These are phyloP conservation scores for Zymoseptoria passerinii DNA, from an alignment of 2,329 filamentous ascomycete genomes.

Conservation along the genomic window DNA sequence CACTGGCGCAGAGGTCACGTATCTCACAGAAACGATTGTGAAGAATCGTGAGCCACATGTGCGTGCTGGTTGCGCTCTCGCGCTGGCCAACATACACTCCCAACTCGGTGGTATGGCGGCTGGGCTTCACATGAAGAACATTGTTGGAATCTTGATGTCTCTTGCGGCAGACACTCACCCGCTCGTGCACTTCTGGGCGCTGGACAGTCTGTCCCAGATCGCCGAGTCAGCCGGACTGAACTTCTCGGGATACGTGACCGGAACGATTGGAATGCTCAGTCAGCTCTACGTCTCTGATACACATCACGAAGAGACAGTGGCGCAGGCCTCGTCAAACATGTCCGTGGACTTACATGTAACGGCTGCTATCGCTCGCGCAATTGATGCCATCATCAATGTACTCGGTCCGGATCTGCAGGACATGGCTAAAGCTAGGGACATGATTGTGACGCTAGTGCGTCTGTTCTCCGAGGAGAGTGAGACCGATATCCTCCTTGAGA, in stretches of 20 bases:
- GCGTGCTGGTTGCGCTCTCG: slow-evolving; percentile 87
- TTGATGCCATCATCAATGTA: slow-evolving; percentile 95
- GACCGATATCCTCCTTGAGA: slow-evolving; percentile 62
- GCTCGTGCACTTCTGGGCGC: slow-evolving; percentile 90
- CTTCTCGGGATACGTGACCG: slow-evolving; percentile 83
- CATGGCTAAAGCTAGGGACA: slow-evolving; percentile 78
- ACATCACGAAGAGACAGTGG: slow-evolving; percentile 75
- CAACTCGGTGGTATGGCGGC: slow-evolving; percentile 97
- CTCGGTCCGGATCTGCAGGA: slow-evolving; percentile 93
- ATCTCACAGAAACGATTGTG: slow-evolving; percentile 87
- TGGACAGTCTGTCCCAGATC: slow-evolving; percentile 78
- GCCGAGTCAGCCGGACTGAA: slow-evolving; percentile 87
- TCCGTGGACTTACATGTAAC: slow-evolving; percentile 77
- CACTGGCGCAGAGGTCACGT: slow-evolving; percentile 83
- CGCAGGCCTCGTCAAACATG: slow-evolving; percentile 77
- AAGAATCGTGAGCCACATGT: slow-evolving; percentile 87
- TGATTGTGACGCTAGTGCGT: slow-evolving; percentile 77
- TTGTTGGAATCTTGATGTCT: slow-evolving; percentile 96
- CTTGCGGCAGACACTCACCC: slow-evolving; percentile 92
- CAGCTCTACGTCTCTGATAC: slow-evolving; percentile 88
- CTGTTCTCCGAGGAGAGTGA: slow-evolving; percentile 69
- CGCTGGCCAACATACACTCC: slow-evolving; percentile 84
- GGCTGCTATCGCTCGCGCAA: slow-evolving; percentile 74
- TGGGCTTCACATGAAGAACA: slow-evolving; percentile 91
- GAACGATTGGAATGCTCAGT: slow-evolving; percentile 85